A percentile compares a stretch with the other conserved stretches of the same genome.
Evolutionary conservation across 2,329 filamentous ascomycete genomes (phyloP).

Genomic region (Fusarium longipes): DNA sequence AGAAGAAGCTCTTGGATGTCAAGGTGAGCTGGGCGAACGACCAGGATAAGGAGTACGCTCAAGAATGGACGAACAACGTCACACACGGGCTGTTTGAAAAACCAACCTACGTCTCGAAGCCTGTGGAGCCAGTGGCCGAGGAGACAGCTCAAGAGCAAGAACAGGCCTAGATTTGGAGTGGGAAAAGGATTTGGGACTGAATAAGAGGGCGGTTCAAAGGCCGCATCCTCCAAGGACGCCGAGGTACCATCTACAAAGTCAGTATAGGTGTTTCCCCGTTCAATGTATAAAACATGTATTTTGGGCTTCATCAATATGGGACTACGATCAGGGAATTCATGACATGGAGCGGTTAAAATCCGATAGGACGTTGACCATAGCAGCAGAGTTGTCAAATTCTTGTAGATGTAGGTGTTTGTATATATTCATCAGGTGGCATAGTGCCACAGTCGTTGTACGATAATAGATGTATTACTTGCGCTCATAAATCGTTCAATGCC

Average conservation of each 20-base stretch:
- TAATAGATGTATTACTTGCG: conserved; percentile 46
- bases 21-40: conserved; percentile 65
- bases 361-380: conserved; percentile 4
- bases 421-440: conserved; percentile 37
- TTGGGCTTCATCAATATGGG: not conserved
- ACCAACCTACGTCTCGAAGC: conserved; percentile 40
- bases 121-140: conserved; percentile 10
- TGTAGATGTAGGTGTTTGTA: conserved; percentile 35
- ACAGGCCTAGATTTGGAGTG: not conserved
- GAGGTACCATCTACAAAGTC: not conserved
- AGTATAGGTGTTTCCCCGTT: not conserved
- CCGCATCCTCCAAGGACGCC: not conserved
- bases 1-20: conserved; percentile 52
- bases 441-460: conserved; percentile 46
- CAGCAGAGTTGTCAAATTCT: conserved; percentile 16
- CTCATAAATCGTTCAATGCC: conserved; percentile 33
- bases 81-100: conserved; percentile 57
- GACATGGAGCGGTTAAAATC: not conserved
- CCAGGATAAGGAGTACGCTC: conserved; percentile 59
- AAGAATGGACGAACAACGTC: conserved; percentile 65
- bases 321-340: conserved; percentile 1
- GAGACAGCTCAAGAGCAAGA: conserved; percentile 4
- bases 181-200: not conserved
- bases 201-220: not conserved
- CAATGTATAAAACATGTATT: conserved; percentile 20